Base-by-base conservation (phyloP, 148 eudicot genomes). In the Gaultheria prostrata region DNA sequence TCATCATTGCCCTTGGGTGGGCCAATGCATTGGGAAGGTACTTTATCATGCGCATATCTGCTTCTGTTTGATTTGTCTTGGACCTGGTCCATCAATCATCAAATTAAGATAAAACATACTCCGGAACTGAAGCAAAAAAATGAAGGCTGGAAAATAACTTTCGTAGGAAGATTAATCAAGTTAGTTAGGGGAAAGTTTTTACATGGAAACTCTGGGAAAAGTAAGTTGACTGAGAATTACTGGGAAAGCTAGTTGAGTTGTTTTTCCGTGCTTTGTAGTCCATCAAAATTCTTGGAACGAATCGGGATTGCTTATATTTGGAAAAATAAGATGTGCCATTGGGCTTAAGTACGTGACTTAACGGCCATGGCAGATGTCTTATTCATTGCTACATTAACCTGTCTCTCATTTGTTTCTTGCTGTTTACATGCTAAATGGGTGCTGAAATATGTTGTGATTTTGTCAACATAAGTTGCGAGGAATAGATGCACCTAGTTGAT, bases 1-100 rank as follows among this genome's bases (percentile, higher is more conserved):
- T 87, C 94, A 90, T 54, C 94, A 90, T 78, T 92, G 94, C 84
- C 94, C 93, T 72, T 90, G 93, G 92, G 93, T 90, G 48, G 94
- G 93, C n/a, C 93, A 92, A 85, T 90, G 94, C 83, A 87, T 92
- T 82, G 94, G 91, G 75, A 83, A 78, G 93, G 93, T 92, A 86
- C 30, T 81, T 75, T 30, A 15, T 57, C 2, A 9, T 50, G 33
- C 9, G 11, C 14, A 21, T 71, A 10, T 30, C 20, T 72, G 21
- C n/a, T 49, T 65, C 18, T 24, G n/a, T 59, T 51, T 30, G 77
- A 39, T 30, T 76, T 83, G 6, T 57, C 32, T 13, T 57, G 50
- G 67, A 9, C 65, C 28, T 54, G 43, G 39, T 57, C 28, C 24
- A 35, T 59, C 69, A 79, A 79, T 57, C 21, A 24, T 24, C 35